phyloP scores from a whole-genome alignment of 2,329 filamentous ascomycete genomes.

The Paraphoma sp. region DNA sequence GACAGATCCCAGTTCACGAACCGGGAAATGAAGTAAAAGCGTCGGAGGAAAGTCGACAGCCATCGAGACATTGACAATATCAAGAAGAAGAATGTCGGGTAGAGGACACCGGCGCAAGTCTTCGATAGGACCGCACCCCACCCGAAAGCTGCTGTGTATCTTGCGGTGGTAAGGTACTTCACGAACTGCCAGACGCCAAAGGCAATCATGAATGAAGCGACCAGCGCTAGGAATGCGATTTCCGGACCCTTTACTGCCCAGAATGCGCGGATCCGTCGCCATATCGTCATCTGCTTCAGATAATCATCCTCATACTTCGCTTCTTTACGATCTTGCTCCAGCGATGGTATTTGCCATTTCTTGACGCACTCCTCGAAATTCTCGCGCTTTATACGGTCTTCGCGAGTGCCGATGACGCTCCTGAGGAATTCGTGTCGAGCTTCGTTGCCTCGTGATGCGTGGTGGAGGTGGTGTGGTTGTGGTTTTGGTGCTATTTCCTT shows the following conservation, averaged over 20 bases:
- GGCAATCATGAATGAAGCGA: slow-evolving; percentile 56
- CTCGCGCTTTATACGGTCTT: slow-evolving; percentile 53
- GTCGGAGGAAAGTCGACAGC: slow-evolving; percentile 60
- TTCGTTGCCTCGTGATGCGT: slow-evolving; percentile 46
- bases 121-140: slow-evolving; percentile 65
- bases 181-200: slow-evolving; percentile 64
- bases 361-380: slow-evolving; percentile 56
- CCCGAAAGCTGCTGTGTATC: slow-evolving; percentile 59
- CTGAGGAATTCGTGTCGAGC: slow-evolving; percentile 60
- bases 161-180: slow-evolving; percentile 56
- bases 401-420: slow-evolving; percentile 55
- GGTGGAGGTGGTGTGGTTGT: slow-evolving; percentile 54
- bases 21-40: slow-evolving; percentile 59
- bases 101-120: slow-evolving; percentile 61
- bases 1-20: slow-evolving; percentile 66
- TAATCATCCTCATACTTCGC: slow-evolving; percentile 57
- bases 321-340: slow-evolving; percentile 57
- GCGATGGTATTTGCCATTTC: slow-evolving; percentile 57
- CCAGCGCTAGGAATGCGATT: slow-evolving; percentile 57
- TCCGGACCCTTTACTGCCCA: slow-evolving; percentile 64
- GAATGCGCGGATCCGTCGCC: slow-evolving; percentile 58
- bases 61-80: slow-evolving; percentile 65
- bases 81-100: slow-evolving; percentile 65
- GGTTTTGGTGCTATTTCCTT: slow-evolving; percentile 58
- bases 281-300: slow-evolving; percentile 53